Evolutionary conservation across 1,284 basidiomycete genomes (phyloP).

Genomic region (Rhodofomes roseus): DNA sequence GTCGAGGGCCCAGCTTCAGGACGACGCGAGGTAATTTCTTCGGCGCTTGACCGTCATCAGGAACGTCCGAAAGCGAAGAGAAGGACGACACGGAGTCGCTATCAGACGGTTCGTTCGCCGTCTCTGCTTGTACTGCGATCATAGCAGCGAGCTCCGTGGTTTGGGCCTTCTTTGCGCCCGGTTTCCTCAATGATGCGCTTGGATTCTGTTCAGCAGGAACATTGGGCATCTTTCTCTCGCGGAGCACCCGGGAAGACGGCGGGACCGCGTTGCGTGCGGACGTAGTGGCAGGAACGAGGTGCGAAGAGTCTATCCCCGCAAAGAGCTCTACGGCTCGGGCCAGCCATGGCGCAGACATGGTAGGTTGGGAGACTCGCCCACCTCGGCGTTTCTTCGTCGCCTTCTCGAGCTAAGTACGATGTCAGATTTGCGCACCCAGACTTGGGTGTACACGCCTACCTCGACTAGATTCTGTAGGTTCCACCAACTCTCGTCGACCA

Average conservation of each 20-base stretch:
- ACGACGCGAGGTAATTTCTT: constrained; percentile 29
- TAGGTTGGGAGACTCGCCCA: constrained; percentile 36
- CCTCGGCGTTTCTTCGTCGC: constrained; percentile 59
- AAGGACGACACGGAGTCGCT: background rate
- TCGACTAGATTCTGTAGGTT: constrained; percentile 54
- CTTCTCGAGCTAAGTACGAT: constrained; percentile 58
- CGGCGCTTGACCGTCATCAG: constrained; percentile 6
- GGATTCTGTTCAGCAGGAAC: constrained; percentile 13
- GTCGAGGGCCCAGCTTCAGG: constrained; percentile 22
- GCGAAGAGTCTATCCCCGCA: constrained; percentile 34
- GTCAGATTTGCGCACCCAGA: background rate
- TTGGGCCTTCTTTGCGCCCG: constrained; percentile 5
- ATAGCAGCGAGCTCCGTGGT: background rate
- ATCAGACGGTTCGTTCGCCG: background rate
- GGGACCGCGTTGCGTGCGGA: constrained; percentile 24
- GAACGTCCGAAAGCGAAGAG: constrained; percentile 5
- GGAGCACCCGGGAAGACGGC: constrained; percentile 48
- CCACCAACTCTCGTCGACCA: constrained; percentile 68
- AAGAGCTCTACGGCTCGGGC: constrained; percentile 44
- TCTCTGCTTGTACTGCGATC: background rate
- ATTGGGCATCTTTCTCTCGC: constrained; percentile 48
- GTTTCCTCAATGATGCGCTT: constrained; percentile 10
- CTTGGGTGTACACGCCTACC: constrained; percentile 35
- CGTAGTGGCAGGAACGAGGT: constrained; percentile 25
- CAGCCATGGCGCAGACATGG: constrained; percentile 49